Percentiles rank a stretch among this genome's conserved stretches.
These are phyloP conservation scores for Teratosphaeriaceae sp. DNA, from an alignment of 2,329 filamentous ascomycete species.

Conservation along the genomic window DNA sequence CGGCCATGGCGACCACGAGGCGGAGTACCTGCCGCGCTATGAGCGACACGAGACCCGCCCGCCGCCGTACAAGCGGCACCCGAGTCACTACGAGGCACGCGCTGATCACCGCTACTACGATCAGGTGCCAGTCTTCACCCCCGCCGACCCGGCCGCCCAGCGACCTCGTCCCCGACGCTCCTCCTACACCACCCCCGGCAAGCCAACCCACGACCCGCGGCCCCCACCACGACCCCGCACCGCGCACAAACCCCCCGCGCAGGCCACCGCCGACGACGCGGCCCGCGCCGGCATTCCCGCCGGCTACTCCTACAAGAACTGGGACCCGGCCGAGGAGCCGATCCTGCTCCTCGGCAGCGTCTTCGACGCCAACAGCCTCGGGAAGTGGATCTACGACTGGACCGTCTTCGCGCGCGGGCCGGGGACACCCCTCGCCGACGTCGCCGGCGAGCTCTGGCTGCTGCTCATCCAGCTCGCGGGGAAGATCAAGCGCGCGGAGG, in stretches of 20 bases:
- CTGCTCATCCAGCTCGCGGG: conserved; percentile 88
- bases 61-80: conserved; percentile 46
- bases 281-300: conserved; percentile 64
- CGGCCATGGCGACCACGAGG: conserved; percentile 49
- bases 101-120: conserved; percentile 48
- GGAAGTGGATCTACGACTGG: conserved; percentile 99
- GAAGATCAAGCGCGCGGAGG: conserved; percentile 87
- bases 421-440: conserved; percentile 75
- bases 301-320: conserved; percentile 95
- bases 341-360: conserved; percentile 93
- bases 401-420: conserved; percentile 85
- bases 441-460: conserved; percentile 93
- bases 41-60: conserved; percentile 37
- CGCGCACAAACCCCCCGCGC: conserved; percentile 33
- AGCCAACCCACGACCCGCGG: conserved; percentile 47
- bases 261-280: conserved; percentile 61
- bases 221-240: conserved; percentile 37
- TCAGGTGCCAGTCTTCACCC: conserved; percentile 43
- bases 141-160: conserved; percentile 31
- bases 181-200: conserved; percentile 42
- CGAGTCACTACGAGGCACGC: conserved; percentile 42
- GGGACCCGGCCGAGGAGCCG: conserved; percentile 90
- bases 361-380: conserved; percentile 93
- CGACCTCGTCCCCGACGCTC: conserved; percentile 28
- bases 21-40: conserved; percentile 35